These are phyloP conservation scores for Starmerella bombi DNA, from an alignment of 805 yeast species.

Conservation along the genomic window DNA sequence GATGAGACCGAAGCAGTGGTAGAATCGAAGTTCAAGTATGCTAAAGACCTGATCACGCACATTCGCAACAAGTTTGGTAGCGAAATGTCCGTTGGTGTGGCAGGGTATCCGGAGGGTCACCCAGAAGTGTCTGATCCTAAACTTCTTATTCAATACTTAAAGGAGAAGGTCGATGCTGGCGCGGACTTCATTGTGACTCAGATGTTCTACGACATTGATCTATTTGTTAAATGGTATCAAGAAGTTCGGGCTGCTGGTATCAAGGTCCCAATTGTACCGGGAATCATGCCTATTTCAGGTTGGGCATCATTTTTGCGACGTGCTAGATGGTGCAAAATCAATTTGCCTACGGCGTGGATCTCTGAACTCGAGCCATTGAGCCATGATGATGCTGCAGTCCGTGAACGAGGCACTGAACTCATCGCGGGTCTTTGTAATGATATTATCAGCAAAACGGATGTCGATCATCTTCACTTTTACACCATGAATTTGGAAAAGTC, in stretches of 20 bases:
- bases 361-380: slow-evolving; percentile 64
- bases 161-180: slow-evolving; percentile 85
- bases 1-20: slow-evolving; percentile 37
- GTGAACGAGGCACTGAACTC: slow-evolving; percentile 72
- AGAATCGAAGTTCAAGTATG: slow-evolving; percentile 51
- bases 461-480: slow-evolving; percentile 85
- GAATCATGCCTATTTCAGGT: slow-evolving; percentile 97
- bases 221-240: slow-evolving; percentile 70
- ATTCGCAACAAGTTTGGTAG: slow-evolving; percentile 68
- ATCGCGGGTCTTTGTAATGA: slow-evolving; percentile 71
- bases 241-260: slow-evolving; percentile 59
- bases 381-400: slow-evolving; percentile 79
- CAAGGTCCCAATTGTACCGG: slow-evolving; percentile 82
- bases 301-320: slow-evolving; percentile 86
- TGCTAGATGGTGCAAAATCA: slow-evolving; percentile 85
- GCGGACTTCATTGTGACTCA: slow-evolving; percentile 91
- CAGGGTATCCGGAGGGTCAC: slow-evolving; percentile 96
- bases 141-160: slow-evolving; percentile 46
- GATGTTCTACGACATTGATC: slow-evolving; percentile 89
- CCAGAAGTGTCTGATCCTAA: slow-evolving; percentile 63
- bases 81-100: slow-evolving; percentile 89
- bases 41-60: slow-evolving; percentile 70
- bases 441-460: slow-evolving; percentile 46
- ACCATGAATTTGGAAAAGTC: slow-evolving; percentile 95
- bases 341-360: slow-evolving; percentile 61